Base-by-base conservation (phyloP, 2,329 filamentous ascomycete species). In the Alternaria sp. region DNA sequence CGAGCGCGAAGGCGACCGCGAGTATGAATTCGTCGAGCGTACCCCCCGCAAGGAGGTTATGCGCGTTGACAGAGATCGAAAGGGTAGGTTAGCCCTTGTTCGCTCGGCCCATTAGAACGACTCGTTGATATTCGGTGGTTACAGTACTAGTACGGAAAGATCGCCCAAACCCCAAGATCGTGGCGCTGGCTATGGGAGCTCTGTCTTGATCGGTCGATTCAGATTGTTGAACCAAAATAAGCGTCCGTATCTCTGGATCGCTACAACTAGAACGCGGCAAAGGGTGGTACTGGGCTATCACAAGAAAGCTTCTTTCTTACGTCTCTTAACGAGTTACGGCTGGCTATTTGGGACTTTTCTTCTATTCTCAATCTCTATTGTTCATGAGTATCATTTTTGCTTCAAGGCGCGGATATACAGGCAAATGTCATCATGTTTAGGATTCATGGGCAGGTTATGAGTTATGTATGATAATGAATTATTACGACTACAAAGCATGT, bases 21-120 rank as follows among this genome's bases (percentile, higher is more conserved):
- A 87, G 28, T 86, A 88, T 54, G 89, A 92, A 34, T 84, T 91
- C 46, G 77, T 91, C 43, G 89, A 88, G 60, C 77, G 81, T 55
- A 83, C 65, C 58, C 77, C 65, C 52, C 81, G 69, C 72, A 84
- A 69, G 51, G 86, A 88, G 60, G 79, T 89, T 54, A 83, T 91
- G 64, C 85, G 90, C 70, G 88, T 97, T 72, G 91, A 93, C 81
- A 93, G 91, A 84, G 93, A 97, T 82, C 90, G 90, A 85, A 95
- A 92, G 93, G 93, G 94, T 96, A 95, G 90, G 91, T 89, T 95
- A 88, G 88, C 89, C 84, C 89, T 94, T 82, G 91, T 91, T 83
- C 87, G 92, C 80, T 91, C 91, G 75, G 88, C 89, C 82, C 86
- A 88, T 74, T 79, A 75, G 32, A 65, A 70, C 63, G 69, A 68